Evolutionary conservation across 2,329 filamentous ascomycete genomes (phyloP).

Genomic region (Sporothrix dimorphospora): DNA sequence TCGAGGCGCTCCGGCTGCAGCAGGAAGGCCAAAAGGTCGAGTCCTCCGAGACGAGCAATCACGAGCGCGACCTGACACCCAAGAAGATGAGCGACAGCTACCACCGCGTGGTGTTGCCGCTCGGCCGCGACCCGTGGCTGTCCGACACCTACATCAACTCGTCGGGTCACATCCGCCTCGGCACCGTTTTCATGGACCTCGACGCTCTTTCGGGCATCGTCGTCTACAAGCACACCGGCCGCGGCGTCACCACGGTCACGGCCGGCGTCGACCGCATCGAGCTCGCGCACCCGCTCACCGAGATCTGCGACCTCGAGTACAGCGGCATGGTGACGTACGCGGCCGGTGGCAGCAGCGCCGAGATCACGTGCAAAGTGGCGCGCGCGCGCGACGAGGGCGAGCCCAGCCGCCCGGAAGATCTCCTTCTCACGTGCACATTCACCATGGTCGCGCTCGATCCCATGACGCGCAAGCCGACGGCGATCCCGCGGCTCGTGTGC

Average conservation of each 20-base stretch:
- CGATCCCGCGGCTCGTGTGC: conserved; percentile 56
- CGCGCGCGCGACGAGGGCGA: conserved; percentile 65
- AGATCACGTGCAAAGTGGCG: conserved; percentile 73
- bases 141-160: conserved; percentile 78
- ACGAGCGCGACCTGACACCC: conserved; percentile 61
- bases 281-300: conserved; percentile 70
- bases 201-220: conserved; percentile 77
- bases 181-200: conserved; percentile 77
- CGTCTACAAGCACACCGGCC: conserved; percentile 68
- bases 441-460: conserved; percentile 78
- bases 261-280: conserved; percentile 55
- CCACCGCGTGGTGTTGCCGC: conserved; percentile 66
- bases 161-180: conserved; percentile 72
- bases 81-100: conserved; percentile 74
- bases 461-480: conserved; percentile 66
- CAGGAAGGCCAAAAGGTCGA: conserved; percentile 45
- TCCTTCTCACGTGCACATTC: conserved; percentile 59
- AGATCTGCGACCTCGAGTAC: conserved; percentile 78
- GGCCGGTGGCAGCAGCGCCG: conserved; percentile 72
- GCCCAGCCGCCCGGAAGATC: conserved; percentile 49
- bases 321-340: conserved; percentile 67
- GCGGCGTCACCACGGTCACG: conserved; percentile 56
- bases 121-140: conserved; percentile 75
- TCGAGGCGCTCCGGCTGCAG: conserved; percentile 65
- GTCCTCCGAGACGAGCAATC: conserved; percentile 35